These are phyloP conservation scores for Teunomyces panamensis DNA, from an alignment of 805 yeast species.

Conservation along the genomic window DNA sequence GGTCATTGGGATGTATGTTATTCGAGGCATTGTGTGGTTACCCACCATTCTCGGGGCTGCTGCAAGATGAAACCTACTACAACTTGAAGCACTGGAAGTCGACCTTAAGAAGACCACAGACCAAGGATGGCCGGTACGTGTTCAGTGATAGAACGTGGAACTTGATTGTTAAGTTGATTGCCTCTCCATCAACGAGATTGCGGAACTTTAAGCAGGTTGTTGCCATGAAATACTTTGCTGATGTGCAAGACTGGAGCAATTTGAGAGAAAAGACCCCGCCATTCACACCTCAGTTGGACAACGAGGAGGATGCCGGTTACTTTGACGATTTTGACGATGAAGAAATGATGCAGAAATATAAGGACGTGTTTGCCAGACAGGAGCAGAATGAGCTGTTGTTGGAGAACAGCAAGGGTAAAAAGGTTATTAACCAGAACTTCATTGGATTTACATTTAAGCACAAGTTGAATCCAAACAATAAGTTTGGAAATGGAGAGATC, in stretches of 20 bases:
- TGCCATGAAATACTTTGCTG: constrained; percentile 77
- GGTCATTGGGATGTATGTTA: constrained; percentile 97
- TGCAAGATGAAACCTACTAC: constrained; percentile 91
- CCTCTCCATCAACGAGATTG: constrained; percentile 72
- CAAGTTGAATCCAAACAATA: constrained; percentile 56
- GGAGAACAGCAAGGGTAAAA: constrained; percentile 48
- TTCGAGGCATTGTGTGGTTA: constrained; percentile 95
- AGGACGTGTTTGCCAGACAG: constrained; percentile 93
- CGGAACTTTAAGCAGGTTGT: constrained; percentile 79
- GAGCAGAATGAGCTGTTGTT: constrained; percentile 79
- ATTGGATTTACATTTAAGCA: constrained; percentile 97
- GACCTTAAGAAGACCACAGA: constrained; percentile 82
- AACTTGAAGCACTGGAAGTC: constrained; percentile 92
- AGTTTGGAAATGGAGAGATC: constrained; percentile 37
- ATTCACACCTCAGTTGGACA: constrained; percentile 93
- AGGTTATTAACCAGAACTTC: constrained; percentile 55
- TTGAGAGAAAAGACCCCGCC: constrained; percentile 81
- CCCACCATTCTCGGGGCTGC: constrained; percentile 94
- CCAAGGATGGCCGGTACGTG: constrained; percentile 86
- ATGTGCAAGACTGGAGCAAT: constrained; percentile 66
- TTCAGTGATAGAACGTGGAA: constrained; percentile 97
- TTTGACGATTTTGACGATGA: constrained; percentile 97
- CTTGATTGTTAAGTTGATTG: constrained; percentile 72
- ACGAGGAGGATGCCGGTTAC: constrained; percentile 97
- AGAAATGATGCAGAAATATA: constrained; percentile 95